Evolutionary conservation across 768 basidiomycete species (phyloP).

Genomic region (Sarcomyxa edulis): DNA sequence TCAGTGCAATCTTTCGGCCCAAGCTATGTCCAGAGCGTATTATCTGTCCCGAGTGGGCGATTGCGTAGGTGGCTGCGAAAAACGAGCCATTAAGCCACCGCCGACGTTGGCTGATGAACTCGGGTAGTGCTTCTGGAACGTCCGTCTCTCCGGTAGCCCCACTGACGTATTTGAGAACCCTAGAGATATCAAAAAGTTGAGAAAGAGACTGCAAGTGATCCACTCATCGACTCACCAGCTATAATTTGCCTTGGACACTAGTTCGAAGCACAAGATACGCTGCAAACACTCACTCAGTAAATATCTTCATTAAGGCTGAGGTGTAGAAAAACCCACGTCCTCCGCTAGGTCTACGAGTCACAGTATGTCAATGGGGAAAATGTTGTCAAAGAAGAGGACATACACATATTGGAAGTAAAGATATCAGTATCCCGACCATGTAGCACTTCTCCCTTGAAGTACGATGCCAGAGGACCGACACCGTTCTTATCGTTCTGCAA

Average conservation of each 20-base stretch:
- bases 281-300: slow-evolving; percentile 24
- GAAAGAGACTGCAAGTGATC: neutral
- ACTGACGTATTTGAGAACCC: slow-evolving; percentile 96
- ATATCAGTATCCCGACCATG: slow-evolving; percentile 85
- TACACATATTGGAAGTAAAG: slow-evolving; percentile 96
- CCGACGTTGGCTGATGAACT: slow-evolving; percentile 89
- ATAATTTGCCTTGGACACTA: slow-evolving; percentile 73
- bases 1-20: slow-evolving; percentile 64
- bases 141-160: slow-evolving; percentile 91
- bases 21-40: slow-evolving; percentile 78
- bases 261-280: slow-evolving; percentile 81
- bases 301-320: slow-evolving; percentile 9
- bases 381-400: slow-evolving; percentile 18
- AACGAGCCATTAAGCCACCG: slow-evolving; percentile 92
- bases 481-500: slow-evolving; percentile 81
- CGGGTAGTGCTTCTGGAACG: slow-evolving; percentile 87
- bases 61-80: slow-evolving; percentile 91
- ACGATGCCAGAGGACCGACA: slow-evolving; percentile 85
- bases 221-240: slow-evolving; percentile 56
- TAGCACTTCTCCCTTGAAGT: slow-evolving; percentile 93
- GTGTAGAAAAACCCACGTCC: slow-evolving; percentile 48
- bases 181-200: slow-evolving; percentile 25
- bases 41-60: slow-evolving; percentile 82
- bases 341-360: slow-evolving; percentile 72
- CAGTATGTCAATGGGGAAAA: slow-evolving; percentile 8